These are phyloP conservation scores for Cyberlindnera japonica DNA, from an alignment of 805 yeast genomes.

Conservation along the genomic window DNA sequence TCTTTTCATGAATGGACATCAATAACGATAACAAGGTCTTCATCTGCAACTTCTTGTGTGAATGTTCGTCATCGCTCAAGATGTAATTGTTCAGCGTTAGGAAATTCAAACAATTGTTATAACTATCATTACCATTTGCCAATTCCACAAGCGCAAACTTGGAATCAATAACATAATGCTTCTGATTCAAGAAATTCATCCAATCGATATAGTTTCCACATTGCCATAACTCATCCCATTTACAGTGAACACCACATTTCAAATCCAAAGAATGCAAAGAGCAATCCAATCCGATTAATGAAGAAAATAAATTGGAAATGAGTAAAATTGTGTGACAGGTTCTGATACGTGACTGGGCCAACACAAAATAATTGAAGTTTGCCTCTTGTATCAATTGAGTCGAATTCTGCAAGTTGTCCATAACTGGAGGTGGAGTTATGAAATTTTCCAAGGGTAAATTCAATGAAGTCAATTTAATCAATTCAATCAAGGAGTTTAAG, in stretches of 20 bases:
- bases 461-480: conserved; percentile 70
- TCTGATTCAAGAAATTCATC: conserved; percentile 37
- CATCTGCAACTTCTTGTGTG: conserved; percentile 38
- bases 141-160: conserved; percentile 52
- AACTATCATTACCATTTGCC: conserved; percentile 50
- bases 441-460: conserved; percentile 54
- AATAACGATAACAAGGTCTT: conserved; percentile 52
- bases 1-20: conserved; percentile 63
- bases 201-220: conserved; percentile 49
- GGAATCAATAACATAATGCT: conserved; percentile 44
- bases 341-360: conserved; percentile 73
- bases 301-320: conserved; percentile 53
- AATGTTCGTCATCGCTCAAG: conserved; percentile 33
- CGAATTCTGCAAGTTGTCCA: conserved; percentile 31
- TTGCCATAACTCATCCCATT: conserved; percentile 56
- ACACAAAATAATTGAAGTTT: conserved; percentile 50
- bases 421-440: conserved; percentile 37
- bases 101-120: conserved; percentile 43
- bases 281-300: conserved; percentile 42
- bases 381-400: conserved; percentile 30
- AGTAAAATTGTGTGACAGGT: conserved; percentile 65
- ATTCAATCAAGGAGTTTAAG: conserved; percentile 71
- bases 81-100: conserved; percentile 40
- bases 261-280: conserved; percentile 45
- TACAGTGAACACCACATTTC: conserved; percentile 63